Conservation (phyloP, 495 filamentous ascomycete genomes). For the Glonium stellatum region DNA sequence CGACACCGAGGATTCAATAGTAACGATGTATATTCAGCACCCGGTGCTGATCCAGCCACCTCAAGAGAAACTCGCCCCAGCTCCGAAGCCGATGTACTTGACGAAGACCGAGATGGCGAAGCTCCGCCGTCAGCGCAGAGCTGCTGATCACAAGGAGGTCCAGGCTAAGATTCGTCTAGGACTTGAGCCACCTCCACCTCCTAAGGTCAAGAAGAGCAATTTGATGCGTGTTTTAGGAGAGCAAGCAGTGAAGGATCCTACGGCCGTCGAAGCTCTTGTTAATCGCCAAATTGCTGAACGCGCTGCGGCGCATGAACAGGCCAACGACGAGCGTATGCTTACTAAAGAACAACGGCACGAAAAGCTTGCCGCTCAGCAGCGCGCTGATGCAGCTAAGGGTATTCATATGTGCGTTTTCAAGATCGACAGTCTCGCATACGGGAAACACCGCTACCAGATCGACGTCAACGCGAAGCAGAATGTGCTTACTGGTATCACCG, state of each 20-base stretch:
- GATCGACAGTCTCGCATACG: constrained; percentile 79
- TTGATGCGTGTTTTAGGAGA: constrained; percentile 97
- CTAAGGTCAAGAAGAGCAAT: constrained; percentile 92
- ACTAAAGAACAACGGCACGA: constrained; percentile 85
- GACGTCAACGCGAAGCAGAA: constrained; percentile 84
- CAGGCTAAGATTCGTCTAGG: constrained; percentile 93
- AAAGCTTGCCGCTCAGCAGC: constrained; percentile 75
- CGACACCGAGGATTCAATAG: constrained; percentile 67
- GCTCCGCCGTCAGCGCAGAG: constrained; percentile 78
- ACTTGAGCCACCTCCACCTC: constrained; percentile 78
- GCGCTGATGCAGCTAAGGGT: constrained; percentile 80
- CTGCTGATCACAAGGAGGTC: constrained; percentile 87
- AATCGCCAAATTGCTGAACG: constrained; percentile 85
- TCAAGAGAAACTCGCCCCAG: constrained; percentile 71
- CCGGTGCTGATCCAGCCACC: constrained; percentile 88
- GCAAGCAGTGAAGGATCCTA: constrained; percentile 95
- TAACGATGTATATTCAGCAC: constrained; percentile 86
- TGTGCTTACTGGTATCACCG: constrained; percentile 74
- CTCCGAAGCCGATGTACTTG: constrained; percentile 84
- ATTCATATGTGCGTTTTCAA: constrained; percentile 79
- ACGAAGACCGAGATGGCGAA: constrained; percentile 89
- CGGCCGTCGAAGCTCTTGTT: constrained; percentile 90
- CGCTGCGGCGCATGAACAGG: constrained; percentile 61
- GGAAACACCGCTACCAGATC: constrained; percentile 88
- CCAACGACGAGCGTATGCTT: constrained; percentile 82